Base-by-base conservation (phyloP, 1,139 yeast genomes). In the Kodamaea ohmeri region DNA sequence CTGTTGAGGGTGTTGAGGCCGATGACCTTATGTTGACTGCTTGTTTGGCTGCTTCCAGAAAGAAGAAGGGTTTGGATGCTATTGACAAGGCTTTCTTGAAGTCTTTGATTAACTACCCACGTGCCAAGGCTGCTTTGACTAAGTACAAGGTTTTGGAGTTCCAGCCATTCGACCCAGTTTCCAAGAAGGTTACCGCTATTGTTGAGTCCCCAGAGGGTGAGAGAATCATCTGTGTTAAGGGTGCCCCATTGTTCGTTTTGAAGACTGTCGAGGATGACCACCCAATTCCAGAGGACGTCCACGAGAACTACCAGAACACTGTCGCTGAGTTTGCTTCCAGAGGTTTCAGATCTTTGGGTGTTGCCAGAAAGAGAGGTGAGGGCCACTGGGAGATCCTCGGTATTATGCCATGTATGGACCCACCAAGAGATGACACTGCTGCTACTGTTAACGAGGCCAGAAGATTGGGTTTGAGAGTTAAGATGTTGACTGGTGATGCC, bases 401-500 rank as follows among this genome's bases (percentile, higher is more conserved):
- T 75, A 90, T 88, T 76, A 87, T 88, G 95, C 95, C 96, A 68
- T 87, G 95, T 80, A 87, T 88, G 92, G 96, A 88, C 72, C 96
- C 96, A 63, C 96, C 96, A 73, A 86, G 96, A 82, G 95, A 87
- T 67, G 96, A 88, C 69, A 88, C 96, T 79, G 96, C 96, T 65
- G 85, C 83, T 65, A 88, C 96, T 69, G 94, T 88, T 67, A 70
- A 78, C 71, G 96, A 88, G 77, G 96, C 96, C 61, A 85, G 87
- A 78, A 71, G 76, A 59, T 80, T 88, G 62, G 96, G 96, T 85
- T 80, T 88, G 65, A 83, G 94, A 73, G 95, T 88, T 59, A 88
- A 88, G 87, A 88, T 88, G 96, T 80, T 88, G 68, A 88, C 96
- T 76, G 96, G 96, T 85, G 96, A 88, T 75, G 96, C 96, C 73